Conservation (phyloP, 441 rosid genomes). For the Adansonia rubrostipa region DNA sequence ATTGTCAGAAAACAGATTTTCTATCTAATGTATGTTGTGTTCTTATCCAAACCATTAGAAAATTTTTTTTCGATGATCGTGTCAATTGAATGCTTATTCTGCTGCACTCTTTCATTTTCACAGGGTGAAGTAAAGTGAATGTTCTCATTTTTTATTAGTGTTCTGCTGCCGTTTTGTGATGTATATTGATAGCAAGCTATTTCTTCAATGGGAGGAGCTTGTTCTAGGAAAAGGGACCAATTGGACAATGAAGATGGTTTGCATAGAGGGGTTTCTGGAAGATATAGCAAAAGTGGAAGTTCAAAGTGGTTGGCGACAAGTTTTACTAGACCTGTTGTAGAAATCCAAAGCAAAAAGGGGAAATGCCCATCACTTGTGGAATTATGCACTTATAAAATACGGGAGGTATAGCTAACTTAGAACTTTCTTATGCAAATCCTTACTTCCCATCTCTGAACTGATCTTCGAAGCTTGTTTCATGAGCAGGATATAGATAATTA, state of each 20-base stretch:
- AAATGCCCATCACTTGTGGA: constrained; percentile 79
- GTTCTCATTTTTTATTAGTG: constrained; percentile 11
- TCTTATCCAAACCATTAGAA: background rate
- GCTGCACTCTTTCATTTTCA: constrained; percentile 15
- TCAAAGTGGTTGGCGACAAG: constrained; percentile 87
- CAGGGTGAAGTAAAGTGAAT: constrained; percentile 26
- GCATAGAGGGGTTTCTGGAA: constrained; percentile 56
- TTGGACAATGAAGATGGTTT: constrained; percentile 57
- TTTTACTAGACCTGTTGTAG: constrained; percentile 56
- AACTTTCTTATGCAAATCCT: background rate
- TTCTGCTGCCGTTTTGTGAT: constrained; percentile 38
- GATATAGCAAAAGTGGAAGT: constrained; percentile 70
- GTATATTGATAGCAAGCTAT: constrained; percentile 39
- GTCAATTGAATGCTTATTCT: constrained; percentile 15
- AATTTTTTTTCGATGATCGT: background rate
- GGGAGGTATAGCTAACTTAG: constrained; percentile 47
- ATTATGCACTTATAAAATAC: constrained; percentile 59
- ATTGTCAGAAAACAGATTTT: background rate
- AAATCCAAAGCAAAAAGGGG: constrained; percentile 43
- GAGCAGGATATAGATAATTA: constrained; percentile 66
- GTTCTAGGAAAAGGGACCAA: constrained; percentile 87
- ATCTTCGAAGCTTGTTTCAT: constrained; percentile 31
- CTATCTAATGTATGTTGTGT: background rate
- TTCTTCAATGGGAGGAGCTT: constrained; percentile 81
- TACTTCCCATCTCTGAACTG: constrained; percentile 7